phyloP scores from a whole-genome alignment of 371 early-diverging fungal genomes.

The Batkoa obscura region DNA sequence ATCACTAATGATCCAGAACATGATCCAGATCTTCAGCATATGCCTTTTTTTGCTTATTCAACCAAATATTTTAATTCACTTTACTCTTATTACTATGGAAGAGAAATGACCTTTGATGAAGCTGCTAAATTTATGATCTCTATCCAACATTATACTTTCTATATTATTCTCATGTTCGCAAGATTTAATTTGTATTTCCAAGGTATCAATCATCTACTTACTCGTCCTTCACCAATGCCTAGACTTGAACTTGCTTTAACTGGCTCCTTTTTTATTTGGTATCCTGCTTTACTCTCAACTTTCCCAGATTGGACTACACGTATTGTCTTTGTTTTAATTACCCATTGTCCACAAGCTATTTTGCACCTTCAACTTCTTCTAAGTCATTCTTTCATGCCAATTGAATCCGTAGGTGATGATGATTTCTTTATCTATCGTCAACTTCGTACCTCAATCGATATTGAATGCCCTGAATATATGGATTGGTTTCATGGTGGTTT shows the following conservation, averaged over 20 bases:
- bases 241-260: conserved; percentile 51
- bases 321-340: conserved; percentile 46
- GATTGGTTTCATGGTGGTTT: conserved; percentile 97
- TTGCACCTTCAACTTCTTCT: conserved; percentile 91
- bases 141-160: conserved; percentile 72
- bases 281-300: conserved; percentile 32
- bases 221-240: conserved; percentile 41
- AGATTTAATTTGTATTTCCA: conserved; percentile 80
- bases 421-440: conserved; percentile 69
- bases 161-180: conserved; percentile 67
- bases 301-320: conserved; percentile 41
- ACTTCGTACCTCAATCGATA: conserved; percentile 91
- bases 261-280: conserved; percentile 64
- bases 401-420: conserved; percentile 43
- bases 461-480: conserved; percentile 81
- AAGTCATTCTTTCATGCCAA: conserved; percentile 90
- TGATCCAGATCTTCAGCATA: conserved; percentile 93
- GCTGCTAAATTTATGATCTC: conserved; percentile 50
- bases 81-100: conserved; percentile 83
- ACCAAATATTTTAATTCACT: conserved; percentile 55
- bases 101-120: conserved; percentile 57
- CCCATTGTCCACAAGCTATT: conserved; percentile 65
- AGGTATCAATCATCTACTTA: conserved; percentile 41
- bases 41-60: conserved; percentile 86
- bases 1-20: conserved; percentile 75